These are phyloP conservation scores for Rosa persica DNA, from an alignment of 306 rosid species.

Conservation along the genomic window DNA sequence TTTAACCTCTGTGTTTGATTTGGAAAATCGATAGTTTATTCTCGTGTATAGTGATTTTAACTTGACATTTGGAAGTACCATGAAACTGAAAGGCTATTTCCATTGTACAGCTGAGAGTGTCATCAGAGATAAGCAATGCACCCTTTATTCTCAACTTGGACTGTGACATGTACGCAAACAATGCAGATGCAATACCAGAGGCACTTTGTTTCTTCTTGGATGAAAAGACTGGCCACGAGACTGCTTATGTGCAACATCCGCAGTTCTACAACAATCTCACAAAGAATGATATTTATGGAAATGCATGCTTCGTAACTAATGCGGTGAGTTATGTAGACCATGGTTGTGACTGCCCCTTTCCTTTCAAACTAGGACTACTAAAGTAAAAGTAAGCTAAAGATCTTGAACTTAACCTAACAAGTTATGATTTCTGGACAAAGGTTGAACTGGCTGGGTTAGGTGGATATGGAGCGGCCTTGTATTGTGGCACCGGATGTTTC, in stretches of 20 bases:
- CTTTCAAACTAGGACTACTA: neutral
- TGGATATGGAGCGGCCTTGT: constrained; percentile 57
- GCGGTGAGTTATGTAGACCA: constrained; percentile 26
- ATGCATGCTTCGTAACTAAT: neutral
- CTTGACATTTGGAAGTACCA: neutral
- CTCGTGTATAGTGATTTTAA: neutral
- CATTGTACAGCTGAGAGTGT: constrained; percentile 54
- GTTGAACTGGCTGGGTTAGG: constrained; percentile 47
- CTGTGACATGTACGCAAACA: constrained; percentile 68
- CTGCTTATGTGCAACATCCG: constrained; percentile 60
- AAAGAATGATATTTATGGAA: constrained; percentile 46
- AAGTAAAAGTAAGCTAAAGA: neutral
- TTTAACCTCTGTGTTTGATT: neutral
- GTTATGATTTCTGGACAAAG: constrained; percentile 29
- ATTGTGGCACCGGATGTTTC: constrained; percentile 69
- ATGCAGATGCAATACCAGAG: constrained; percentile 45
- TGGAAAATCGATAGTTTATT: neutral
- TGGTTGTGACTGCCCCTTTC: neutral
- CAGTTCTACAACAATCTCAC: constrained; percentile 46
- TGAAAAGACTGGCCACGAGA: constrained; percentile 46
- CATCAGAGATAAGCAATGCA: constrained; percentile 64
- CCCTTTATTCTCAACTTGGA: constrained; percentile 67
- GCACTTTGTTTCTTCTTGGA: constrained; percentile 63
- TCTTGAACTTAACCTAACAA: neutral
- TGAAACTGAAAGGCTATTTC: neutral